These are phyloP conservation scores for Didymosphaeria variabile DNA, from an alignment of 2,329 filamentous ascomycete species.

Conservation along the genomic window DNA sequence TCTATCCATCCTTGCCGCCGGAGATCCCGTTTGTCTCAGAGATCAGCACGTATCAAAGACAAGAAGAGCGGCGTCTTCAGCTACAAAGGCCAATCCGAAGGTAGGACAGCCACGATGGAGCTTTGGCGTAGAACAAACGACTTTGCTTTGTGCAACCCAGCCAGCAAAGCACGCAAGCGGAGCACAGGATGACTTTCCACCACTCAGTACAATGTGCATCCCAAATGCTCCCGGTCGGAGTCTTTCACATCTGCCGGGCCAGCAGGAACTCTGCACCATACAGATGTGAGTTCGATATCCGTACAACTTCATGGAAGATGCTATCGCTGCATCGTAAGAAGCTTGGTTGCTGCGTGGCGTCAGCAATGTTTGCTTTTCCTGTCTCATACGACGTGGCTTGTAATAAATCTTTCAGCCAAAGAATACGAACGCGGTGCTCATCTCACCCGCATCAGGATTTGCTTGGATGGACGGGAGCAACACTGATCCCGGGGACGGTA, in stretches of 20 bases:
- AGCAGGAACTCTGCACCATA: background rate
- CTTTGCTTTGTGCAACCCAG: slow-evolving; percentile 17
- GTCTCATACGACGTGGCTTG: slow-evolving; percentile 9
- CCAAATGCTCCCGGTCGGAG: background rate
- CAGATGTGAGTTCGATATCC: background rate
- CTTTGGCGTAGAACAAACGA: slow-evolving; percentile 18
- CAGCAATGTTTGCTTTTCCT: slow-evolving; percentile 18
- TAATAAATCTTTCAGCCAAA: slow-evolving; percentile 11
- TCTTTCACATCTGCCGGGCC: background rate
- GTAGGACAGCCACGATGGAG: slow-evolving; percentile 12
- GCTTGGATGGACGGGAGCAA: background rate
- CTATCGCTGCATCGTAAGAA: slow-evolving; percentile 3
- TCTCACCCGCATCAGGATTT: background rate
- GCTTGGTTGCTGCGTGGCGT: background rate
- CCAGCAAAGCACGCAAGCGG: slow-evolving; percentile 15
- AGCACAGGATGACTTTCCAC: slow-evolving; percentile 27
- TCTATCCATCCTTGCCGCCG: background rate
- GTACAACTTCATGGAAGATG: background rate
- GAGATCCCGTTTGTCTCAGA: background rate
- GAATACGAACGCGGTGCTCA: slow-evolving; percentile 7
- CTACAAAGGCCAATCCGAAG: slow-evolving; percentile 10
- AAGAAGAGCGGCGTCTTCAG: background rate
- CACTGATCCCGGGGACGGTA: slow-evolving; percentile 6
- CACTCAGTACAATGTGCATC: background rate
- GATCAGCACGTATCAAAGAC: slow-evolving; percentile 1